phyloP scores from a whole-genome alignment of 2,329 filamentous ascomycete species.

The Cercospora nicotianae region DNA sequence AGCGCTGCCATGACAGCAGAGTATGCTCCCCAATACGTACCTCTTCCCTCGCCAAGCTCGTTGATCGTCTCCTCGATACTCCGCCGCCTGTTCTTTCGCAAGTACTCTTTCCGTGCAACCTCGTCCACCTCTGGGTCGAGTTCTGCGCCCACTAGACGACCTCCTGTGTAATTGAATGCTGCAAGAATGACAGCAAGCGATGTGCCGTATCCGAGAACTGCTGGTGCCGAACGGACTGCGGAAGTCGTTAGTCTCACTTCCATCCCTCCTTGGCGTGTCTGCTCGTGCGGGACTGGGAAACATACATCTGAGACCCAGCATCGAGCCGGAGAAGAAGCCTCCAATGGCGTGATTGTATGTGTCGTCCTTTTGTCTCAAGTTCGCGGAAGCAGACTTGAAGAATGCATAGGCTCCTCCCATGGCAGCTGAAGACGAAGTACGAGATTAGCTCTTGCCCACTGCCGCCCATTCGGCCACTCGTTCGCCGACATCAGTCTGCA shows the following conservation, averaged over 20 bases:
- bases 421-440: constrained; percentile 54
- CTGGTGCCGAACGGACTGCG: constrained; percentile 61
- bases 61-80: constrained; percentile 77
- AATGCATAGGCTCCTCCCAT: constrained; percentile 78
- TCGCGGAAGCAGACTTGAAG: constrained; percentile 72
- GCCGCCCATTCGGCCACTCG: background rate
- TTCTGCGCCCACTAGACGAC: constrained; percentile 56
- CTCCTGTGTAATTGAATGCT: constrained; percentile 68
- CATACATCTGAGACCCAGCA: constrained; percentile 72
- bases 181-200: constrained; percentile 60
- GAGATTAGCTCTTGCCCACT: background rate
- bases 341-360: constrained; percentile 71
- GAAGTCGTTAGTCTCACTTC: constrained; percentile 20
- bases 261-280: background rate
- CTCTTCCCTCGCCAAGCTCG: constrained; percentile 82
- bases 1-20: background rate
- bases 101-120: constrained; percentile 71
- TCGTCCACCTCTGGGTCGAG: constrained; percentile 64
- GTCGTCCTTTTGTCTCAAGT: constrained; percentile 83
- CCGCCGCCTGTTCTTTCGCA: constrained; percentile 72
- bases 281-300: background rate
- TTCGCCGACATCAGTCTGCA: background rate
- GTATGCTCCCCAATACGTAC: constrained; percentile 49
- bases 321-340: constrained; percentile 72
- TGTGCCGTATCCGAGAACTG: constrained; percentile 67